Conservation (phyloP, 2,329 filamentous ascomycete species). For the Penicillium hordei region DNA sequence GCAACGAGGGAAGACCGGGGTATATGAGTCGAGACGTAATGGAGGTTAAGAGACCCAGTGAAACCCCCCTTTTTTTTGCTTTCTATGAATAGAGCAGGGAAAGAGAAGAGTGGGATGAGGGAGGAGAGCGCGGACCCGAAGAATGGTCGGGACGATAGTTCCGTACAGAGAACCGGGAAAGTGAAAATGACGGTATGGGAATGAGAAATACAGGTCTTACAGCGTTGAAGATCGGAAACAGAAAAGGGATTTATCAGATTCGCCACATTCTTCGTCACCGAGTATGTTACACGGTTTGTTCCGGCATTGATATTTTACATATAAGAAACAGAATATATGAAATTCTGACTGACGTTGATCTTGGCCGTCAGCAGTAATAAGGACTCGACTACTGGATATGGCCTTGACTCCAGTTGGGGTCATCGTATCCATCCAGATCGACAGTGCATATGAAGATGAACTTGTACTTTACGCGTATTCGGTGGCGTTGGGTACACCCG, state of each 20-base stretch:
- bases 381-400: slow-evolving; percentile 15
- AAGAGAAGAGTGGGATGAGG: slow-evolving; percentile 3
- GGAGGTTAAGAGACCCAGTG: no score
- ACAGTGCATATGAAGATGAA: slow-evolving; percentile 17
- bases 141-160: slow-evolving; percentile 6
- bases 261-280: slow-evolving; percentile 10
- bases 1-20: neutral
- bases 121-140: slow-evolving; percentile 8
- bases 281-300: slow-evolving; percentile 9
- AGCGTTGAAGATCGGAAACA: neutral
- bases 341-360: neutral
- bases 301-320: neutral
- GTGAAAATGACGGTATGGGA: slow-evolving; percentile 5
- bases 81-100: slow-evolving; percentile 2
- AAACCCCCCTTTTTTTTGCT: neutral
- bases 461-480: neutral
- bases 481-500: slow-evolving; percentile 2
- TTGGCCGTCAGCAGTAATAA: slow-evolving; percentile 3
- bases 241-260: slow-evolving; percentile 12
- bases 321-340: no score
- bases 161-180: slow-evolving; percentile 1
- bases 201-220: neutral
- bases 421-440: slow-evolving; percentile 21
- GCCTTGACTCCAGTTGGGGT: slow-evolving; percentile 6
- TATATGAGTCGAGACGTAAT: slow-evolving; percentile 4